A percentile compares a stretch with the other conserved stretches of the same genome.
Conservation (phyloP, 768 basidiomycete species). For the Collybiopsis luxurians region DNA sequence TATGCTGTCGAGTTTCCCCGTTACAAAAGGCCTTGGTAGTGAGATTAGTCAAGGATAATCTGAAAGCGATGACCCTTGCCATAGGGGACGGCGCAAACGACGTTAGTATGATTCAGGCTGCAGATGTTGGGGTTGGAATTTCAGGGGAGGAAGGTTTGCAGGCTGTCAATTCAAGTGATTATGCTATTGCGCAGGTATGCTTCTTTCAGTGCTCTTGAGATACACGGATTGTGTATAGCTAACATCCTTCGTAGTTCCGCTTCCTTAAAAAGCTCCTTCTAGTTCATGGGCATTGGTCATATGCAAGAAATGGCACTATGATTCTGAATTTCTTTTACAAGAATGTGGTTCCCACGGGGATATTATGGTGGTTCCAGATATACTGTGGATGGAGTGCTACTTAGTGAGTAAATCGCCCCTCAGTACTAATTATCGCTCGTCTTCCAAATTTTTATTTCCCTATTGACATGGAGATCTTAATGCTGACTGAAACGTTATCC, state of each 20-base stretch:
- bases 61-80: conserved; percentile 91
- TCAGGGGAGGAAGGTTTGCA: conserved; percentile 97
- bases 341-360: conserved; percentile 92
- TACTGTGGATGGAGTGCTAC: conserved; percentile 93
- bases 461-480: too few relatives aligned
- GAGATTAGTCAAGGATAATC: conserved; percentile 88
- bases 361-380: conserved; percentile 97
- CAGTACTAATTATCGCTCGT: background rate
- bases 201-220: background rate
- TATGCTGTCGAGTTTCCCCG: conserved; percentile 96
- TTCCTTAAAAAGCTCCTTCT: conserved; percentile 89
- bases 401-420: conserved; percentile 55
- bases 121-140: conserved; percentile 97
- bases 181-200: conserved; percentile 91
- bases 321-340: conserved; percentile 99
- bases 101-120: conserved; percentile 84
- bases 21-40: conserved; percentile 96
- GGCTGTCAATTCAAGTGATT: conserved; percentile 98
- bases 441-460: too few relatives aligned
- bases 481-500: too few relatives aligned
- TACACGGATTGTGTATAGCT: too few relatives aligned
- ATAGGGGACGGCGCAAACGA: conserved; percentile 99
- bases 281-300: conserved; percentile 99
- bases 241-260: conserved; percentile 59
- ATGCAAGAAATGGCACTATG: conserved; percentile 94